A percentile compares a stretch with the other conserved stretches of the same genome.
These are phyloP conservation scores for Picea engelmannii DNA, from an alignment of 83 land plant genomes.

Conservation along the genomic window DNA sequence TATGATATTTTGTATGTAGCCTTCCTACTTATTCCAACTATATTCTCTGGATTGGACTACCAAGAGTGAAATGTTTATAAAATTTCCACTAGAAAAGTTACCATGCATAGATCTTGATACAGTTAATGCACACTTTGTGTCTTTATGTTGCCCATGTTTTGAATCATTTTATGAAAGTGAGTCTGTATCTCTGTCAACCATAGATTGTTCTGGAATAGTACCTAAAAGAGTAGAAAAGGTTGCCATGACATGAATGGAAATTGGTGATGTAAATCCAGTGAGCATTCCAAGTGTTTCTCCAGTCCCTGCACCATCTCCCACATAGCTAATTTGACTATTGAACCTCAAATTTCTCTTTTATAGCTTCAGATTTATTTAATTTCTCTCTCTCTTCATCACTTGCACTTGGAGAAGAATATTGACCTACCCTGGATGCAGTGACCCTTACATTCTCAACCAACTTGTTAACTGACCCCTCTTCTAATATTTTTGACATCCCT, in stretches of 20 bases:
- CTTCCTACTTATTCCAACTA: too few relatives aligned
- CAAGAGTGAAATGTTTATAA: conserved; percentile 11
- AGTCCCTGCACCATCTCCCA: not conserved
- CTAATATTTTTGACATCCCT: not conserved
- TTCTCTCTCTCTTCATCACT: not conserved
- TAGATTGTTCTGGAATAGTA: not conserved
- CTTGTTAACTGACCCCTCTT: not conserved
- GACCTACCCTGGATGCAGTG: not conserved
- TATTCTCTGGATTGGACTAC: too few relatives aligned
- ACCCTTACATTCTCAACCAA: not conserved
- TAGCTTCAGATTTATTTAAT: not conserved
- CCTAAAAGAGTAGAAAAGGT: conserved; percentile 36
- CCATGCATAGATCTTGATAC: not conserved
- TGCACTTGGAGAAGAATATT: not conserved
- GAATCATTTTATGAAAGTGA: not conserved
- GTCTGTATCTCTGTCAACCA: not conserved
- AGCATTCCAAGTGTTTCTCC: conserved; percentile 17
- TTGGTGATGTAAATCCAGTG: not conserved
- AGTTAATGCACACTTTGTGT: not conserved
- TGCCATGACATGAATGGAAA: conserved; percentile 27
- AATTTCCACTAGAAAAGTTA: not conserved
- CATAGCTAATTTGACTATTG: not conserved
- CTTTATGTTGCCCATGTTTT: not conserved
- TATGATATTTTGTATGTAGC: too few relatives aligned
- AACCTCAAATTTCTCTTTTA: not conserved